These are phyloP conservation scores for Elsinoe necatrix DNA, from an alignment of 2,329 filamentous ascomycete genomes.

Conservation along the genomic window DNA sequence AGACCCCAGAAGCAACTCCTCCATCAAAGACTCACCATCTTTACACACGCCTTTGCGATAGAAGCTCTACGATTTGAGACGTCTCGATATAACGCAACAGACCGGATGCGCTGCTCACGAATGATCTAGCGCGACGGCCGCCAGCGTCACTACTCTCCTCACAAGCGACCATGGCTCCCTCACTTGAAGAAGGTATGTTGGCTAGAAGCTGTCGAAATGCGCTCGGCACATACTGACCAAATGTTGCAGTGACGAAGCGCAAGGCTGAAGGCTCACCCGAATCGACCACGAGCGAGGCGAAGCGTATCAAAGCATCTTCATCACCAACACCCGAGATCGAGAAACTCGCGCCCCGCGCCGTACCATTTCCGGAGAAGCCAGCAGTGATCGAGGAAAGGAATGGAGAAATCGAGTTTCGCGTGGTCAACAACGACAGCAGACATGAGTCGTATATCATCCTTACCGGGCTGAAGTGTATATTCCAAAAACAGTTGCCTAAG, in stretches of 20 bases:
- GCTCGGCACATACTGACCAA: neutral
- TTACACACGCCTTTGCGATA: neutral
- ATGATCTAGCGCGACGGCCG: neutral
- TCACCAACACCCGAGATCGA: conserved; percentile 29
- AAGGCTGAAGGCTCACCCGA: conserved; percentile 63
- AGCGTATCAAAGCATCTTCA: conserved; percentile 51
- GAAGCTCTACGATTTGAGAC: no score
- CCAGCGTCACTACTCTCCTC: neutral
- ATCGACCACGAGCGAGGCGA: conserved; percentile 46
- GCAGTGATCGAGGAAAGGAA: conserved; percentile 89
- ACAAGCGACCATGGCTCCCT: conserved; percentile 1
- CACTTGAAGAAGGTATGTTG: conserved; percentile 6
- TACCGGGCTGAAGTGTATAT: conserved; percentile 93
- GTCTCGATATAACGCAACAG: no score
- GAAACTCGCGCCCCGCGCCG: conserved; percentile 34
- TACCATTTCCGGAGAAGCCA: conserved; percentile 87
- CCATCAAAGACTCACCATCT: neutral
- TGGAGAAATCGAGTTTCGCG: conserved; percentile 91
- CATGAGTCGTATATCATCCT: conserved; percentile 87
- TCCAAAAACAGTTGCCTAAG: conserved; percentile 95
- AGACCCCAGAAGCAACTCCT: conserved; percentile 1
- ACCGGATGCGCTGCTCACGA: neutral
- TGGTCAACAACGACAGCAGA: conserved; percentile 91
- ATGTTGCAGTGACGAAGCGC: conserved; percentile 46
- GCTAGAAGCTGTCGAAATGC: neutral